Conservation (phyloP, 2,329 filamentous ascomycete species). For the Pseudocercospora eumusae region DNA sequence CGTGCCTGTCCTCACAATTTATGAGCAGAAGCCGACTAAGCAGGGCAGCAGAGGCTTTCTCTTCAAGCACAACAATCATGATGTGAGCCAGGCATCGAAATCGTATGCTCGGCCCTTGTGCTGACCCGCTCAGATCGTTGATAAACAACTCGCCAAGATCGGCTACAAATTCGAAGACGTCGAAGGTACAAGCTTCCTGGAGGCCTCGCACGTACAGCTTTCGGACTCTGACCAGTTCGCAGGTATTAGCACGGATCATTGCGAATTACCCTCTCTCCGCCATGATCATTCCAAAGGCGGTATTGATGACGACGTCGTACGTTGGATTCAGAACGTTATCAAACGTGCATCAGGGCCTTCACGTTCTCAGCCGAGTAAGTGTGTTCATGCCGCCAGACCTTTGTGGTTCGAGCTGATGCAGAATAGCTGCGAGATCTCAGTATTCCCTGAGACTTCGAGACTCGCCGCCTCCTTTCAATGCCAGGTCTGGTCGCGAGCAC, state of each 20-base stretch:
- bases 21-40: slow-evolving; percentile 4
- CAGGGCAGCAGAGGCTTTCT: not conserved
- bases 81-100: no score
- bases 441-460: no score
- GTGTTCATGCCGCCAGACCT: no score
- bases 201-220: no score
- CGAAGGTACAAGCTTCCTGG: no score
- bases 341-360: not conserved
- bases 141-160: not conserved
- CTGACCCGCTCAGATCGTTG: not conserved
- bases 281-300: not conserved
- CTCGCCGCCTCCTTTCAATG: no score
- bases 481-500: not conserved
- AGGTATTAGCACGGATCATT: slow-evolving; percentile 7
- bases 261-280: not conserved
- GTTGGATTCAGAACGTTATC: no score
- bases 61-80: not conserved
- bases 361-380: no score
- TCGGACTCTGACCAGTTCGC: not conserved
- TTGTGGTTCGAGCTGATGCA: no score
- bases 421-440: no score
- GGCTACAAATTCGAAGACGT: not conserved
- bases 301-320: no score
- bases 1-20: not conserved
- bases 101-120: no score